Evolutionary conservation across 2,329 filamentous ascomycete genomes (phyloP).

Genomic region (Ophiognomonia clavigignenti-juglandacearum): DNA sequence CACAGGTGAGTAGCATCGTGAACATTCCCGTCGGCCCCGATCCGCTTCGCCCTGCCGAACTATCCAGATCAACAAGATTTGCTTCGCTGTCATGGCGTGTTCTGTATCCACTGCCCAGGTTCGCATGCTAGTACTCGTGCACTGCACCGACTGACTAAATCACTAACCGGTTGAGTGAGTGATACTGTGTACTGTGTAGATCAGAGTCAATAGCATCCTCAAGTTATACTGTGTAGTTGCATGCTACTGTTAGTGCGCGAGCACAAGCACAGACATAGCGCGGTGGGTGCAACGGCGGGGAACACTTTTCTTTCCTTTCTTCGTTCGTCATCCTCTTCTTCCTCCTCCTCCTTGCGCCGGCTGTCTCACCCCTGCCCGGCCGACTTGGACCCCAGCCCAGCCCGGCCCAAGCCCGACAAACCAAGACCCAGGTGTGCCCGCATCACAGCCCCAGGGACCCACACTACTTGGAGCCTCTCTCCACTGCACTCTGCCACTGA

Average conservation of each 20-base stretch:
- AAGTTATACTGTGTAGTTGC: not conserved
- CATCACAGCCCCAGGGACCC: constrained; percentile 5
- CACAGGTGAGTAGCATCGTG: not conserved
- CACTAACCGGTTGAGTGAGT: no score
- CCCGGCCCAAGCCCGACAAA: not conserved
- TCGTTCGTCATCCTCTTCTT: constrained; percentile 3
- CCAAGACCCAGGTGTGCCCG: constrained; percentile 4
- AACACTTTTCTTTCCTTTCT: not conserved
- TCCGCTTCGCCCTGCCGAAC: no score
- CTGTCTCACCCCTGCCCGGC: constrained; percentile 17
- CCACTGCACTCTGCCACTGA: no score
- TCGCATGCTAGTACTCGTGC: no score
- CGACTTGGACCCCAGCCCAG: constrained; percentile 13
- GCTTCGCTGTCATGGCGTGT: no score
- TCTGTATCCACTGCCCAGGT: no score
- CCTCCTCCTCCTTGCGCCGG: constrained; percentile 14
- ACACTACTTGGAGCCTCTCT: not conserved
- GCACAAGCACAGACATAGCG: not conserved
- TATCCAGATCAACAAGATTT: no score
- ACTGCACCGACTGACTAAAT: no score
- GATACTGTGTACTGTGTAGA: no score
- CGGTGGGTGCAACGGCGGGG: not conserved
- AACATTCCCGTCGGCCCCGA: not conserved
- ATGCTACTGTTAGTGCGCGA: not conserved
- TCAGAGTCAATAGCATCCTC: no score